Evolutionary conservation across 2,329 filamentous ascomycete species (phyloP), one percentile per base, ranked within the genome.

Genomic region (Trichoderma koningiopsis): DNA sequence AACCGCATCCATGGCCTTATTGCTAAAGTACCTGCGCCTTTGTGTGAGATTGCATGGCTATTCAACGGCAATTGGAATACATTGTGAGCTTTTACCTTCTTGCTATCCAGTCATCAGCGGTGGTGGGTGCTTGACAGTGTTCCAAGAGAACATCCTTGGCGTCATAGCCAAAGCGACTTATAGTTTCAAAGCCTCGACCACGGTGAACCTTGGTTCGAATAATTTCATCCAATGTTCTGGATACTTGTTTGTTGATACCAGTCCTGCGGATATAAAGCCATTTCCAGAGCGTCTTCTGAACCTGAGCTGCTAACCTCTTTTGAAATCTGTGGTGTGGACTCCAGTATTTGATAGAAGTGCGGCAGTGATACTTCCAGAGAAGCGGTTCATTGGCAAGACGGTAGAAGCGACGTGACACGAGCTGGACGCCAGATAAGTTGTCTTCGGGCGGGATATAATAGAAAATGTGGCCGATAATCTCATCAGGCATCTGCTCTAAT

Each of bases 401-500:
- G 74, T 88, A 83, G 74, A 95, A 86, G 70, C 88, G 88, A 73
- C 83, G 87, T 27, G 87, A 92, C 13, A 91, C 84, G 31, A 79
- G 77, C 71, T 87, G 83, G 47, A 89, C 74, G 68, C 75, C 79
- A 16, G 73, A 65, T 49, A 89, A 78, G 60, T 83, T 84, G 70
- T 90, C 85, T 68, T 83, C 83, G 73, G 85, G 90, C 76, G 80
- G 88, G 76, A 81, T 78, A 76, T 89, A 89, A 71, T 85, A 84
- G 73, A 97, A 85, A 73, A 98, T 91, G 65, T 90, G 86, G 77
- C 93, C 89, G 74, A 98, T 85, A 72, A 98, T 87, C 82, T 99
- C 96, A 79, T 95, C 92, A 52, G 94, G 94, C 43, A 96, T 83
- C 66, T 77, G 73, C 49, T 81, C 77, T 68, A 87, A 75, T 47